phyloP scores from a whole-genome alignment of 371 early-diverging fungal species.

The Zychaea mexicana region DNA sequence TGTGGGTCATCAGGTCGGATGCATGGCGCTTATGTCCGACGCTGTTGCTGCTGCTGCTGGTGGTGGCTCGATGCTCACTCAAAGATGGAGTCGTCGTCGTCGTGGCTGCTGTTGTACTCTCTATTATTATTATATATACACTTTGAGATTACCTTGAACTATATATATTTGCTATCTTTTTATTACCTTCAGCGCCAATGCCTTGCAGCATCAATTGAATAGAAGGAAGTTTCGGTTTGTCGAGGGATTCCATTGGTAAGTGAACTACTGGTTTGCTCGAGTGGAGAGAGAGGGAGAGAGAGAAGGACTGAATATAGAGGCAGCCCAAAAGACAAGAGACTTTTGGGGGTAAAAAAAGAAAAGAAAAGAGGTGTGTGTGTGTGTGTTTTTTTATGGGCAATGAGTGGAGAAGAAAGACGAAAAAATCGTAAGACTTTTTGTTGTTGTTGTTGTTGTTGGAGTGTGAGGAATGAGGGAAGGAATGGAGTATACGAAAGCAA shows the following conservation, averaged over 20 bases:
- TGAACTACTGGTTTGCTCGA: no score
- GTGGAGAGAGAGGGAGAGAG: slow-evolving; percentile 5
- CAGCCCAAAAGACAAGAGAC: no score
- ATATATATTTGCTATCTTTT: background rate
- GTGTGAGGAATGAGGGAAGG: background rate
- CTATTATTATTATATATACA: background rate
- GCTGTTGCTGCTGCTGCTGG: no score
- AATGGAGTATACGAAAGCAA: slow-evolving; percentile 12
- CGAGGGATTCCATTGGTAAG: slow-evolving; percentile 3
- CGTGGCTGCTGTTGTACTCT: no score
- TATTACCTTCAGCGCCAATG: slow-evolving; percentile 10
- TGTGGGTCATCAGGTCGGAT: slow-evolving; percentile 21
- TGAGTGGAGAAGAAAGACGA: slow-evolving; percentile 6
- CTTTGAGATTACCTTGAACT: background rate
- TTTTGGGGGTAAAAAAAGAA: no score
- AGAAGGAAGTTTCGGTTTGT: slow-evolving; percentile 27
- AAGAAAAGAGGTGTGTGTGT: no score
- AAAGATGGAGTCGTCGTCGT: background rate
- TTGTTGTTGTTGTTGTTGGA: background rate
- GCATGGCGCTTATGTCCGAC: slow-evolving; percentile 31
- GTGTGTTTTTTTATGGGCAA: background rate
- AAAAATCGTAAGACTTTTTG: background rate
- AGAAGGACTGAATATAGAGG: no score
- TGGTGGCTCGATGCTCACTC: background rate
- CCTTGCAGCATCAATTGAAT: slow-evolving; percentile 30